phyloP scores from a whole-genome alignment of 163 green algal genomes.

The Coccomyxa subellipsoidea region DNA sequence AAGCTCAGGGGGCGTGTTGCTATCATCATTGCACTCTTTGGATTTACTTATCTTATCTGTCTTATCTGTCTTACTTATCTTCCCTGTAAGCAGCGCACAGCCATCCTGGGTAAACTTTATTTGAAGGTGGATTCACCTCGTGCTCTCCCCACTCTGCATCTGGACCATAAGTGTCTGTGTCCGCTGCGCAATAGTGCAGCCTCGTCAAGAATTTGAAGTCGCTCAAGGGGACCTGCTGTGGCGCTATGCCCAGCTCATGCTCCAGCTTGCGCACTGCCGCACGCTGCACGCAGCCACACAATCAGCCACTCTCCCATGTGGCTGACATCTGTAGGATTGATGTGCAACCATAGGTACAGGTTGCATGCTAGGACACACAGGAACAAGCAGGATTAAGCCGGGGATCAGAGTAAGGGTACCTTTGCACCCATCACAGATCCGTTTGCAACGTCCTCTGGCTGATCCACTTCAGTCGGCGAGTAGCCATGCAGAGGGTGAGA shows the following conservation, averaged over 20 bases:
- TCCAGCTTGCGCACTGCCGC: conserved; percentile 91
- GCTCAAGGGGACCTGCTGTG: conserved; percentile 24
- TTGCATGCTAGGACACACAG: too few relatives aligned
- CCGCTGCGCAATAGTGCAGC: conserved; percentile 91
- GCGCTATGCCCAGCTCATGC: conserved; percentile 94
- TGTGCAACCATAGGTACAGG: too few relatives aligned
- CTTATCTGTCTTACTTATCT: too few relatives aligned
- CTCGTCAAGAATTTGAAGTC: conserved; percentile 79
- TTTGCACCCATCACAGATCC: conserved; percentile 4
- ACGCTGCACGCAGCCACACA: conserved; percentile 27
- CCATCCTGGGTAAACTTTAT: too few relatives aligned
- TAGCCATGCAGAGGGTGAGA: conserved; percentile 88
- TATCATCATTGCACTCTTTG: too few relatives aligned
- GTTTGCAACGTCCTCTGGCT: background rate
- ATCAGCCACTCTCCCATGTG: background rate
- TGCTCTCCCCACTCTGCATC: conserved; percentile 88
- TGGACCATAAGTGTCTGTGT: conserved; percentile 59
- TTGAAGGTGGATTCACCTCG: conserved; percentile 57
- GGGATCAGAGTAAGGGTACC: background rate
- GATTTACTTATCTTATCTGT: too few relatives aligned
- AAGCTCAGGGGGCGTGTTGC: too few relatives aligned
- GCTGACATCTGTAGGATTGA: too few relatives aligned
- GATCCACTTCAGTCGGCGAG: conserved; percentile 53
- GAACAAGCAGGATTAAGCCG: too few relatives aligned
- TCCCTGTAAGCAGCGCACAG: too few relatives aligned